Evolutionary conservation across 2,329 filamentous ascomycete species (phyloP).

Genomic region (Tolypocladium inflatum): DNA sequence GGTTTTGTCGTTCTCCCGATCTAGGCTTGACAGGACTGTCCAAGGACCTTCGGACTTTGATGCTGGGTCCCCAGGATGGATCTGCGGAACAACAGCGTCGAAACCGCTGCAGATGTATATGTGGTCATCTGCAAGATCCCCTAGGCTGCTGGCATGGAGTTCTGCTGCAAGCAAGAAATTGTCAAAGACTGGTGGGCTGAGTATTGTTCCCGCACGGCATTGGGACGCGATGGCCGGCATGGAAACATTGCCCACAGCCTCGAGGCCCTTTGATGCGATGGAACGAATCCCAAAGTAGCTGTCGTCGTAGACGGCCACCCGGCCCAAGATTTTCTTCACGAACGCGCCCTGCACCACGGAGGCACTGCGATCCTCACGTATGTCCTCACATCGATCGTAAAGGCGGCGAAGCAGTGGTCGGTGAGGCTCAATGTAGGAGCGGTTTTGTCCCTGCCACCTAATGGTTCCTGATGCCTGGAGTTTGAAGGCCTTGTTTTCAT

Average conservation of each 20-base stretch:
- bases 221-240: not conserved
- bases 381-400: not conserved
- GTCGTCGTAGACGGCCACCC: not conserved
- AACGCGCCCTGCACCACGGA: not conserved
- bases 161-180: not conserved
- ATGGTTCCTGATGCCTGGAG: not conserved
- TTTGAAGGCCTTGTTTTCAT: not conserved
- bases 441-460: not conserved
- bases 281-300: slow-evolving; percentile 1
- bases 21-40: not conserved
- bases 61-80: not conserved
- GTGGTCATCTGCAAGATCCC: not conserved
- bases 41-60: not conserved
- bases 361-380: not conserved
- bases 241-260: not conserved
- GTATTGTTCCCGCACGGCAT: not conserved
- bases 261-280: not conserved
- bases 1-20: not conserved
- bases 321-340: not conserved
- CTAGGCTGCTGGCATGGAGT: not conserved
- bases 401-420: not conserved
- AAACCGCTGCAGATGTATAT: not conserved
- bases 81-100: not conserved
- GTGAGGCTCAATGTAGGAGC: not conserved
- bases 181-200: not conserved